A percentile compares a stretch with the other conserved stretches of the same genome.
Conservation (phyloP, 768 basidiomycete species). For the Melanogaster broomeanus region DNA sequence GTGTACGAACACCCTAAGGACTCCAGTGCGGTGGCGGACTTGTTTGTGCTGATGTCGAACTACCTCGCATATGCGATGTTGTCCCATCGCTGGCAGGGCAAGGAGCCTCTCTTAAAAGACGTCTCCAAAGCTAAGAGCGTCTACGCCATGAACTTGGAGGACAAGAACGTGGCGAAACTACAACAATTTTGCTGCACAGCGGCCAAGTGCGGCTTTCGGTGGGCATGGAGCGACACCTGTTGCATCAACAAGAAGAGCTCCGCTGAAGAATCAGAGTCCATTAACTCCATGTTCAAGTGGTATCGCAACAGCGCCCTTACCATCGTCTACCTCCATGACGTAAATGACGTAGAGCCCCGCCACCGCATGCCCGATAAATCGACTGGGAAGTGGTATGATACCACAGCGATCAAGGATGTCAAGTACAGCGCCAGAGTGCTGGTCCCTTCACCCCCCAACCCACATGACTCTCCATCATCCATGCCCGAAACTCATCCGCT, state of each 20-base stretch:
- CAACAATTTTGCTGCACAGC: conserved; percentile 31
- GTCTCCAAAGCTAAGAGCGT: conserved; percentile 14
- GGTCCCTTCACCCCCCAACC: not conserved
- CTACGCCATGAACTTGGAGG: conserved; percentile 13
- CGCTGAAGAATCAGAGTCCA: conserved; percentile 27
- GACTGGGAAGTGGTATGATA: not conserved
- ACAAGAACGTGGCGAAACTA: conserved; percentile 16
- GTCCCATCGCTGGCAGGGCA: conserved; percentile 25
- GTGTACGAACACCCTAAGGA: not conserved
- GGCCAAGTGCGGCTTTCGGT: conserved; percentile 30
- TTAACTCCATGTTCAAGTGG: conserved; percentile 32
- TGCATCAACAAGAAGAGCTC: conserved; percentile 27
- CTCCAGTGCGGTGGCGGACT: not conserved
- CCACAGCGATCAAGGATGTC: not conserved
- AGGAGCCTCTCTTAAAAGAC: conserved; percentile 18
- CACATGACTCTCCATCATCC: not conserved
- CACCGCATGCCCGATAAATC: not conserved
- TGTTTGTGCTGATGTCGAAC: conserved; percentile 14
- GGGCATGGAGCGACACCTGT: conserved; percentile 33
- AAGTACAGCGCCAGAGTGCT: not conserved
- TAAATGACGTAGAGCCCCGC: conserved; percentile 17
- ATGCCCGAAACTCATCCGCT: too few species aligned
- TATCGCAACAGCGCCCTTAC: conserved; percentile 27
- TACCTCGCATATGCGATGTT: conserved; percentile 29
- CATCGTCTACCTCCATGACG: conserved; percentile 29